Evolutionary conservation across 805 yeast genomes (phyloP), one percentile per base, ranked within the genome.

Genomic region (Yamadazyma scolyti): DNA sequence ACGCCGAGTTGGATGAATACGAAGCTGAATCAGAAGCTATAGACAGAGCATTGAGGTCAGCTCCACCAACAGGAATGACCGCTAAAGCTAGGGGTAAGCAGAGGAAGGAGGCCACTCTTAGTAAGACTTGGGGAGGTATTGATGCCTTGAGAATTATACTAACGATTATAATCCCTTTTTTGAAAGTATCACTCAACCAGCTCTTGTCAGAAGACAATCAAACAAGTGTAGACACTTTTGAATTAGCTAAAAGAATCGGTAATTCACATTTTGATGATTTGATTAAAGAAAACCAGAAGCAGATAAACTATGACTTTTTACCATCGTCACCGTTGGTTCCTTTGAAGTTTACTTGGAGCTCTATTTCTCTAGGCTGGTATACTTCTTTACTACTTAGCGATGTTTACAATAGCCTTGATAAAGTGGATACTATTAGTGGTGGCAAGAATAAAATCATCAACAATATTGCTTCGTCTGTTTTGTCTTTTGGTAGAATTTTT

Each of bases 301-400:
- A 68, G 49, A 51, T 67, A 21, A 59, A 47, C 33, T 47, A 42
- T 34, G 77, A 75, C 38, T 73, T 61, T 38, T 46, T 67, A 19
- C 68, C 73, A 0, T 56, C 53, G 11, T 55, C 69, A 0, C 59
- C 62, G 3, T 65, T 75, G 5, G 55, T 56, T 18, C 45, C 70
- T 3, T 58, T 81, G 39, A 62, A 51, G 36, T 80, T 84, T 43
- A 51, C 58, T 4, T 85, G 95, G 95, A 70, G 74, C 23, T 60
- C 59, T 31, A 48, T 67, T 15, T 77, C 85, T 0, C 57, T 83
- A 15, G 89, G 88, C 0, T 85, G 95, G 95, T 84, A 84, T 53
- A 66, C 71, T 23, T 70, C 82, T 4, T 59, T 82, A 7, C 46
- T 84, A 16, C 82, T 84, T 79, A 75, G 79, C 2, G 57, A 63